Conservation (phyloP, 768 basidiomycete species). For the Serendipita sp. region DNA sequence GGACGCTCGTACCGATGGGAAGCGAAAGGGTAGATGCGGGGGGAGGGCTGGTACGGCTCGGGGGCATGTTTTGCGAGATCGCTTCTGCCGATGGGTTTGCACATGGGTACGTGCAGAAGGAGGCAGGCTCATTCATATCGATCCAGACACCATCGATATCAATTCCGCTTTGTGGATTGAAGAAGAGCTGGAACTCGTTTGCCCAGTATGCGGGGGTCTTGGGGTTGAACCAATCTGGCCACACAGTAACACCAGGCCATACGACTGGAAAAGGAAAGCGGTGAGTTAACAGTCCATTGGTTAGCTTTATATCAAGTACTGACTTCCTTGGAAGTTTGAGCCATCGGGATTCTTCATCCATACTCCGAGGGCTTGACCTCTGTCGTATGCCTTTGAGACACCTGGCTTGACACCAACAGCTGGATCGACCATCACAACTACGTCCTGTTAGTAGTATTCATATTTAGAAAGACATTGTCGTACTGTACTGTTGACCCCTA, state of each 20-base stretch:
- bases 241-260: conserved; percentile 50
- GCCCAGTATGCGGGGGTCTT: conserved; percentile 44
- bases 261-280: conserved; percentile 30
- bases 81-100: conserved; percentile 44
- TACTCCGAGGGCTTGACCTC: too few relatives aligned
- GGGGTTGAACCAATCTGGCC: conserved; percentile 44
- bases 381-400: too few relatives aligned
- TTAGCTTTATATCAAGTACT: background rate
- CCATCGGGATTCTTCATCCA: too few relatives aligned
- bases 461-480: conserved; percentile 14
- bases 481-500: conserved; percentile 42
- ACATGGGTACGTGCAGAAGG: conserved; percentile 53
- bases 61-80: conserved; percentile 33
- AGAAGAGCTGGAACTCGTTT: conserved; percentile 46
- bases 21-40: conserved; percentile 40
- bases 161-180: conserved; percentile 32
- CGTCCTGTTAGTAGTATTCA: conserved; percentile 46
- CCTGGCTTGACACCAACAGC: too few relatives aligned
- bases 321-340: too few relatives aligned
- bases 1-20: conserved; percentile 20
- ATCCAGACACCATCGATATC: conserved; percentile 52
- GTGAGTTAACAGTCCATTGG: conserved; percentile 7
- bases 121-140: conserved; percentile 31
- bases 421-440: too few relatives aligned
- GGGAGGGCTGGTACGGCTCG: conserved; percentile 29